Evolutionary conservation across 495 filamentous ascomycete species (phyloP).

Genomic region (Penicillium pulvis): DNA sequence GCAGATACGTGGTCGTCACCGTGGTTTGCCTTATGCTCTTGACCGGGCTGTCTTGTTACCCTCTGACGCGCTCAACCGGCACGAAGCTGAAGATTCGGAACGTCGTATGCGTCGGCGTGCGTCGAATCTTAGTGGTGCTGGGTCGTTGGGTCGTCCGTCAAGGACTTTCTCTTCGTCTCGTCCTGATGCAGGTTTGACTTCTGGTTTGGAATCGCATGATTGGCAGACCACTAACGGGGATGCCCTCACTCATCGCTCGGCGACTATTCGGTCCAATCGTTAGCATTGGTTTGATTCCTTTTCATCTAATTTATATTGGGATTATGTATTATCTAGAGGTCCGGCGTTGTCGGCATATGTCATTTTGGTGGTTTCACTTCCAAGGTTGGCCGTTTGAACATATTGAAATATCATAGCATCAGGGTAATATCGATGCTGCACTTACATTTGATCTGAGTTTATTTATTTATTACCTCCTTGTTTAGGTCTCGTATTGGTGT

Average conservation of each 20-base stretch:
- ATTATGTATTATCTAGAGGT: slow-evolving; percentile 14
- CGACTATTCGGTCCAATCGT: slow-evolving; percentile 31
- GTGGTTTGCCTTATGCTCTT: slow-evolving; percentile 87
- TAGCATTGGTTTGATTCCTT: slow-evolving; percentile 2
- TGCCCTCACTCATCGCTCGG: slow-evolving; percentile 30
- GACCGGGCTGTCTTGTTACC: slow-evolving; percentile 89
- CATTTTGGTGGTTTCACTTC: background rate
- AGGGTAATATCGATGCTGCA: background rate
- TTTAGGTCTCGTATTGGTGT: background rate
- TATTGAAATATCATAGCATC: background rate
- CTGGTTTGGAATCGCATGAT: slow-evolving; percentile 34
- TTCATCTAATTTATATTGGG: slow-evolving; percentile 2
- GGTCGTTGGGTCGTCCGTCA: slow-evolving; percentile 31
- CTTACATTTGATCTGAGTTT: background rate
- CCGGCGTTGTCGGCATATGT: background rate
- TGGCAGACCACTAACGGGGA: slow-evolving; percentile 25
- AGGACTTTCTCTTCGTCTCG: slow-evolving; percentile 26
- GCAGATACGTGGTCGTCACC: slow-evolving; percentile 89
- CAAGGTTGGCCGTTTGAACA: background rate
- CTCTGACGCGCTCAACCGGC: slow-evolving; percentile 70
- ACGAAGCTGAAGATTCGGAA: slow-evolving; percentile 64
- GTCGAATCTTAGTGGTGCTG: slow-evolving; percentile 53
- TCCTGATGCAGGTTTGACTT: slow-evolving; percentile 27
- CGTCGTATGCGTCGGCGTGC: slow-evolving; percentile 54
- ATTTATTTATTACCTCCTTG: background rate